Conservation (phyloP, 1,284 basidiomycete species). For the Lentinula novae-zelandiae region DNA sequence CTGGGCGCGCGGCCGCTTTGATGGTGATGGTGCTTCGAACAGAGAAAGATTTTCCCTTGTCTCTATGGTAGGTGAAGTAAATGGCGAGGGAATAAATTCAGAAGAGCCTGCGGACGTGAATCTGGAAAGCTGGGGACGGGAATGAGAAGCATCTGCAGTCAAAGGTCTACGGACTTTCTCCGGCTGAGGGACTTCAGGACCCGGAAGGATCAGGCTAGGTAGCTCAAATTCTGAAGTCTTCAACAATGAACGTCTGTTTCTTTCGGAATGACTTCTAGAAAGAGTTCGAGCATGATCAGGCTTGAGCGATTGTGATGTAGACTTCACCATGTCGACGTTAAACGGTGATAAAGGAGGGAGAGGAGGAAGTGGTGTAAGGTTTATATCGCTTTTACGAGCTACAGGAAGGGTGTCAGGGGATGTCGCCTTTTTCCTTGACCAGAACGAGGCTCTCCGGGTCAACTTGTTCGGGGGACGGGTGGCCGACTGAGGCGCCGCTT, state of each 20-base stretch:
- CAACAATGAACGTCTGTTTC: conserved; percentile 22
- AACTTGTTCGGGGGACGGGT: conserved; percentile 33
- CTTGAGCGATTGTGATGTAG: conserved; percentile 20
- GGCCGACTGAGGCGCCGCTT: conserved; percentile 9
- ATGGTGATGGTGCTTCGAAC: conserved; percentile 1
- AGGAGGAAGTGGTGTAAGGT: conserved; percentile 35
- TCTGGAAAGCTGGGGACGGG: not conserved
- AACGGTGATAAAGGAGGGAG: conserved; percentile 53
- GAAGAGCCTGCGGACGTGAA: conserved; percentile 16
- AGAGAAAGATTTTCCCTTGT: conserved; percentile 2
- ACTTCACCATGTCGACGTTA: conserved; percentile 33
- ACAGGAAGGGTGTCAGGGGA: conserved; percentile 9
- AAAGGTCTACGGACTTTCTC: conserved; percentile 23
- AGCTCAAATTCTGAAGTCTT: conserved; percentile 17
- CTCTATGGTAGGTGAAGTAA: conserved; percentile 16
- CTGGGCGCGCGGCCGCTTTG: conserved; percentile 49
- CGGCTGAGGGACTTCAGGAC: conserved; percentile 7
- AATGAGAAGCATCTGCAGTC: conserved; percentile 27
- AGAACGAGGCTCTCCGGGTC: conserved; percentile 53
- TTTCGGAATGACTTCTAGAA: conserved; percentile 51
- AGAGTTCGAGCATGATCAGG: conserved; percentile 34
- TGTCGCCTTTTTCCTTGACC: conserved; percentile 36
- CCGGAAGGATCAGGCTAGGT: not conserved
- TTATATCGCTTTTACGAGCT: conserved; percentile 4
- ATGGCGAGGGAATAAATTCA: conserved; percentile 18